These are phyloP conservation scores for Closterium sp. DNA, from an alignment of 139 green algal genomes.

Conservation along the genomic window DNA sequence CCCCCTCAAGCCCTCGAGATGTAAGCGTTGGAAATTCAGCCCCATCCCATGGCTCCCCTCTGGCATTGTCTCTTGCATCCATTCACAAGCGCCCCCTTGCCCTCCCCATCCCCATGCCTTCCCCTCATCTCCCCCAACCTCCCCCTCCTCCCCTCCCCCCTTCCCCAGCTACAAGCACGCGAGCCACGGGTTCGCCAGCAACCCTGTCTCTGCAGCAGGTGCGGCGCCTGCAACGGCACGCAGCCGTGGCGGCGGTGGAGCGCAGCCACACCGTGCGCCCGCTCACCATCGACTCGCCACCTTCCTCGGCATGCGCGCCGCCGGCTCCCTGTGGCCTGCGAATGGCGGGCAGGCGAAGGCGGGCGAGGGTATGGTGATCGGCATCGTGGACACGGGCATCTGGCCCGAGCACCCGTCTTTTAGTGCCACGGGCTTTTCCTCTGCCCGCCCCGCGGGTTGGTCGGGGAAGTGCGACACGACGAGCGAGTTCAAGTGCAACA, in stretches of 20 bases:
- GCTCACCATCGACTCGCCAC: not conserved
- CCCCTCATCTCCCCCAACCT: too few relatives aligned
- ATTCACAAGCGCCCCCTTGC: not conserved
- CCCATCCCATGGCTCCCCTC: too few relatives aligned
- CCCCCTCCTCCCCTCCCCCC: too few relatives aligned
- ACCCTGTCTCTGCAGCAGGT: conserved; percentile 5
- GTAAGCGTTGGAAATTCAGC: too few relatives aligned
- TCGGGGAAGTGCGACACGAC: conserved; percentile 6
- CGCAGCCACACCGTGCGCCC: not conserved
- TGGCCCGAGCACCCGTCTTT: not conserved
- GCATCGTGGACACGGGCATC: conserved; percentile 25
- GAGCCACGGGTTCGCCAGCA: conserved; percentile 16
- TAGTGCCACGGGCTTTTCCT: not conserved
- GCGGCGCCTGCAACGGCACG: not conserved
- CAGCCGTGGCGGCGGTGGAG: not conserved
- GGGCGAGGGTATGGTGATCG: conserved; percentile 13
- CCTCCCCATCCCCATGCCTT: not conserved
- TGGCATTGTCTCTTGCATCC: too few relatives aligned
- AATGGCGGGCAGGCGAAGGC: not conserved
- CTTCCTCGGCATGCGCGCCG: conserved; percentile 4
- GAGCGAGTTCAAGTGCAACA: not conserved
- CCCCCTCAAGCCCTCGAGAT: too few relatives aligned
- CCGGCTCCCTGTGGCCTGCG: not conserved
- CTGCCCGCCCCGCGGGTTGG: not conserved
- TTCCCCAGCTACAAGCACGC: conserved; percentile 15